Conservation (phyloP, 2,329 filamentous ascomycete species). For the Coleophoma eucalyptorum region DNA sequence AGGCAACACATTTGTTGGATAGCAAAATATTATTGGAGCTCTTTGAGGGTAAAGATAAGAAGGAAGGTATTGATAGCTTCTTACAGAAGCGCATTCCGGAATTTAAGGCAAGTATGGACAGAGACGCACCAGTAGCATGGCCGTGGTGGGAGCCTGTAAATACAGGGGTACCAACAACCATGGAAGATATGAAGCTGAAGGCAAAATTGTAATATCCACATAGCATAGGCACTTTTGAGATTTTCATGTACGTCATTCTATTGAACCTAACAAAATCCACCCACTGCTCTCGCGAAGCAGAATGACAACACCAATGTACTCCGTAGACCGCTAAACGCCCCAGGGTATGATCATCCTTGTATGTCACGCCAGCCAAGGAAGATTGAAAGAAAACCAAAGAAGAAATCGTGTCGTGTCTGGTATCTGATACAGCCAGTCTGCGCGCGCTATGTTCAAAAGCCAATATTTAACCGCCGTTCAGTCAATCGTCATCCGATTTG, state of each 20-base stretch:
- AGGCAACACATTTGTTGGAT: slow-evolving; percentile 69
- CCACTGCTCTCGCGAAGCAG: not conserved
- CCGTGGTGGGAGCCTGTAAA: slow-evolving; percentile 59
- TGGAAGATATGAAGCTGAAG: slow-evolving; percentile 12
- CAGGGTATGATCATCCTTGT: slow-evolving; percentile 24
- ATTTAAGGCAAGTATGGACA: slow-evolving; percentile 52
- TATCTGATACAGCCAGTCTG: too few relatives aligned
- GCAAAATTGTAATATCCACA: slow-evolving; percentile 10
- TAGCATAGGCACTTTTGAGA: not conserved
- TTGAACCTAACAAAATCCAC: not conserved
- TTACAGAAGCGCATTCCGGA: slow-evolving; percentile 55
- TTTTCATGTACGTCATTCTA: not conserved
- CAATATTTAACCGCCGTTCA: slow-evolving; percentile 19
- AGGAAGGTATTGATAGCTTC: slow-evolving; percentile 56
- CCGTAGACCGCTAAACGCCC: slow-evolving; percentile 20
- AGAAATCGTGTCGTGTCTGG: slow-evolving; percentile 17
- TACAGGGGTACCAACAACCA: slow-evolving; percentile 24
- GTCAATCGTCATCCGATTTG: slow-evolving; percentile 46
- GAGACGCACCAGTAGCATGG: slow-evolving; percentile 48
- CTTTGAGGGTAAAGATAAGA: slow-evolving; percentile 51
- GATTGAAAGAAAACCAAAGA: slow-evolving; percentile 12
- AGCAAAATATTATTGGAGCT: slow-evolving; percentile 59
- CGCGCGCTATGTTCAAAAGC: not conserved
- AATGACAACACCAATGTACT: slow-evolving; percentile 13
- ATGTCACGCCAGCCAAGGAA: slow-evolving; percentile 24